These are phyloP conservation scores for Porcisia deanei DNA, from an alignment of 208 protist species.

Conservation along the genomic window DNA sequence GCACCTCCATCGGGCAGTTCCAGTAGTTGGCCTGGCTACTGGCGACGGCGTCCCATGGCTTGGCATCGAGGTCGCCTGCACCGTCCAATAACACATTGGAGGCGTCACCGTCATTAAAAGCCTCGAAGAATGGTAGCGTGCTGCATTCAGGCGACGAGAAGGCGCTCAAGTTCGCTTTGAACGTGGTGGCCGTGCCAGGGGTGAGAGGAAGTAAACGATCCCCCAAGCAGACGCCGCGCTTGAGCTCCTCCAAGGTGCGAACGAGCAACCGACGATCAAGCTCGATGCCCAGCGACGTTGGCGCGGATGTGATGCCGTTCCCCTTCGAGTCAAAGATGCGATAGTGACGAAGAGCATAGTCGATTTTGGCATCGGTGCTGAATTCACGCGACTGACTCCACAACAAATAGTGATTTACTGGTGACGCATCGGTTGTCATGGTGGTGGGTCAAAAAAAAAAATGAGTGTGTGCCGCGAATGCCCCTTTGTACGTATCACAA, in stretches of 20 bases:
- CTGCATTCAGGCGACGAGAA: slow-evolving; percentile 24
- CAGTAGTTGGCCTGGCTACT: slow-evolving; percentile 53
- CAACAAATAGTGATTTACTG: slow-evolving; percentile 78
- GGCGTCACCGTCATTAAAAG: slow-evolving; percentile 21
- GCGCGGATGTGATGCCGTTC: not conserved
- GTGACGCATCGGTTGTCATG: slow-evolving; percentile 76
- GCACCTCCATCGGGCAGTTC: slow-evolving; percentile 79
- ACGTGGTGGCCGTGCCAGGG: slow-evolving; percentile 43
- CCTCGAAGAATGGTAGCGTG: slow-evolving; percentile 20
- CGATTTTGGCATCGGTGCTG: slow-evolving; percentile 60
- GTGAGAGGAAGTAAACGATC: slow-evolving; percentile 34
- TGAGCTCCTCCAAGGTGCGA: slow-evolving; percentile 56
- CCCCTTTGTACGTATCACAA: too few species aligned
- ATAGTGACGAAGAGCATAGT: slow-evolving; percentile 61
- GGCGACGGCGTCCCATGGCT: slow-evolving; percentile 65
- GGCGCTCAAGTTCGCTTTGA: slow-evolving; percentile 26
- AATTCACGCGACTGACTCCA: slow-evolving; percentile 69
- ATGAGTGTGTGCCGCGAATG: not conserved
- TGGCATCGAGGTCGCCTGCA: slow-evolving; percentile 45
- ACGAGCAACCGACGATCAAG: slow-evolving; percentile 49
- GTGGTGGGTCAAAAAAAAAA: not conserved
- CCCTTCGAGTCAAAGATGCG: slow-evolving; percentile 19
- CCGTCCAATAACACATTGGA: slow-evolving; percentile 35
- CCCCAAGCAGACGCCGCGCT: slow-evolving; percentile 31
- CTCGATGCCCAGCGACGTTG: slow-evolving; percentile 17